These are phyloP conservation scores for Metrosideros polymorpha DNA, from an alignment of 441 rosid species.

Conservation along the genomic window DNA sequence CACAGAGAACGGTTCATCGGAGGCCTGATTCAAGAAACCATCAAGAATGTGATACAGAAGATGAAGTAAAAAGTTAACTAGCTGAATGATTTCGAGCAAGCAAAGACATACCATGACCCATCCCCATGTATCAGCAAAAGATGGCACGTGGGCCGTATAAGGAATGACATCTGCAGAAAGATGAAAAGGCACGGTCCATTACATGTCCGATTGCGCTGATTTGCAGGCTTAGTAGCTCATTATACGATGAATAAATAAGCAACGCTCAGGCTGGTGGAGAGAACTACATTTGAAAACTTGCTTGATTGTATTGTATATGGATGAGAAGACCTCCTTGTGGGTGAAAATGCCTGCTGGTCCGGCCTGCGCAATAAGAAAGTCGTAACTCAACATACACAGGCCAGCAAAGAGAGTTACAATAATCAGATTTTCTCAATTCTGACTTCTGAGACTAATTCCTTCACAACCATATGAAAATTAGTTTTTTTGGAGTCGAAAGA, in stretches of 20 bases:
- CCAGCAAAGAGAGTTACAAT: neutral
- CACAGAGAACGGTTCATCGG: constrained; percentile 57
- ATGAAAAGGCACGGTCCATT: neutral
- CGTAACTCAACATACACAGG: neutral
- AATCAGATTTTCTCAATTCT: neutral
- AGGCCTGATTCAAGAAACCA: constrained; percentile 37
- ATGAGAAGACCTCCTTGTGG: constrained; percentile 86
- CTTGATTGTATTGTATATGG: constrained; percentile 80
- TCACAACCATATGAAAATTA: neutral
- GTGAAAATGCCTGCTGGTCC: constrained; percentile 97
- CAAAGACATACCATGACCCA: constrained; percentile 70
- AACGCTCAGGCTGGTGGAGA: neutral
- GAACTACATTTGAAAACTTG: constrained; percentile 87
- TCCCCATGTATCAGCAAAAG: constrained; percentile 97
- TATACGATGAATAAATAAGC: neutral
- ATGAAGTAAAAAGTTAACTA: neutral
- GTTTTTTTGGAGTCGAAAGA: neutral
- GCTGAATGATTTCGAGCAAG: neutral
- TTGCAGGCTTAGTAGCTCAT: neutral
- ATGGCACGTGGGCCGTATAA: constrained; percentile 89
- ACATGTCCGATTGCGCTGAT: neutral
- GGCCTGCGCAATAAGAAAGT: constrained; percentile 35
- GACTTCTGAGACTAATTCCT: neutral
- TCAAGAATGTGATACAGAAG: neutral
- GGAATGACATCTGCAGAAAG: constrained; percentile 65